phyloP scores from a whole-genome alignment of 2,329 filamentous ascomycete genomes.

The Dissoconium aciculare region DNA sequence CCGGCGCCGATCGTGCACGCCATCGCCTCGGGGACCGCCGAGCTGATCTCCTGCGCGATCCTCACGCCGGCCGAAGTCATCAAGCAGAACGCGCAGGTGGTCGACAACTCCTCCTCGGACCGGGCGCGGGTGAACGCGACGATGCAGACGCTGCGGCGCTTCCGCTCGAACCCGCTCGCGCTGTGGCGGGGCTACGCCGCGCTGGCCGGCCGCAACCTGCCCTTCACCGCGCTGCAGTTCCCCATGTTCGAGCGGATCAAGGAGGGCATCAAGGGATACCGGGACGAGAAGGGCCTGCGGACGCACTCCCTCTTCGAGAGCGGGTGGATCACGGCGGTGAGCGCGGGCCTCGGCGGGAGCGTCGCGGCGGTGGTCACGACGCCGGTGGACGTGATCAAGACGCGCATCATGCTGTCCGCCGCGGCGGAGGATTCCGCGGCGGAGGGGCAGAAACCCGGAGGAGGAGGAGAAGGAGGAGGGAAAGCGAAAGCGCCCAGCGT shows the following conservation, averaged over 20 bases:
- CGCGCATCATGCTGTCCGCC: slow-evolving; percentile 66
- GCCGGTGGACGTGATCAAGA: slow-evolving; percentile 81
- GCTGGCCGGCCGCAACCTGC: slow-evolving; percentile 66
- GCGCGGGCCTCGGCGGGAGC: slow-evolving; percentile 59
- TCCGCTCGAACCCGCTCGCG: slow-evolving; percentile 40
- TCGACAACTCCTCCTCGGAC: slow-evolving; percentile 31
- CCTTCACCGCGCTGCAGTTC: slow-evolving; percentile 79
- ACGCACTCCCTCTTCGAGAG: slow-evolving; percentile 45
- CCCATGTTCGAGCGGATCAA: slow-evolving; percentile 68
- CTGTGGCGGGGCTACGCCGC: slow-evolving; percentile 62
- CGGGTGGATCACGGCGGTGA: slow-evolving; percentile 54
- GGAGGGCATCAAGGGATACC: slow-evolving; percentile 33
- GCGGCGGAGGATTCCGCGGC: slow-evolving; percentile 25
- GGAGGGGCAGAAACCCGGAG: slow-evolving; percentile 13
- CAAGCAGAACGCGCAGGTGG: slow-evolving; percentile 87
- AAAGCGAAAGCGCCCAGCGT: slow-evolving; percentile 12
- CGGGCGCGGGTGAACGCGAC: slow-evolving; percentile 32
- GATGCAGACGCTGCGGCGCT: slow-evolving; percentile 41
- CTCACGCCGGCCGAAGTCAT: slow-evolving; percentile 80
- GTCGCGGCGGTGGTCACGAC: slow-evolving; percentile 71
- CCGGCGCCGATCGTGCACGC: slow-evolving; percentile 59
- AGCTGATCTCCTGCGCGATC: slow-evolving; percentile 73
- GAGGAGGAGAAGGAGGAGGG: slow-evolving; percentile 1
- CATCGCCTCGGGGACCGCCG: slow-evolving; percentile 57
- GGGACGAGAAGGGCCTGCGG: slow-evolving; percentile 26